Evolutionary conservation across 768 basidiomycete species (phyloP).

Genomic region (Ramaria rubella): DNA sequence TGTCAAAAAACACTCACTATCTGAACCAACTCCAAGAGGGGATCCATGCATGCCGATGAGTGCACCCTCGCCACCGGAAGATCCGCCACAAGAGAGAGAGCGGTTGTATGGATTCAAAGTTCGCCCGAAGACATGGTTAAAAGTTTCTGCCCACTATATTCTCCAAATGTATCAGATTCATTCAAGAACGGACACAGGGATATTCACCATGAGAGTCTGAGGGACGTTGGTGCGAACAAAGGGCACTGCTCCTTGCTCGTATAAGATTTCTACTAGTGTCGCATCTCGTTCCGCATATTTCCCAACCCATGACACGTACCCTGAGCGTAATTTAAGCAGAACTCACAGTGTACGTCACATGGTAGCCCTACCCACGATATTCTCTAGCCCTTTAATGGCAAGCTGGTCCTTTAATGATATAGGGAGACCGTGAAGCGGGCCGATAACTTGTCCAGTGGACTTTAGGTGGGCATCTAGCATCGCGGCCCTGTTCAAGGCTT

Average conservation of each 20-base stretch:
- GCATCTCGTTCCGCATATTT: slow-evolving; percentile 51
- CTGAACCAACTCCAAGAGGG: slow-evolving; percentile 65
- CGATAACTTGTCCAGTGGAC: slow-evolving; percentile 58
- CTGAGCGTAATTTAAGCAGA: slow-evolving; percentile 23
- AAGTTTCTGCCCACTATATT: slow-evolving; percentile 65
- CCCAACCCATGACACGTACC: slow-evolving; percentile 70
- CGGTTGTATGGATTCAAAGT: slow-evolving; percentile 74
- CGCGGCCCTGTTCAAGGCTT: slow-evolving; percentile 55
- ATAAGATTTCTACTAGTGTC: slow-evolving; percentile 57
- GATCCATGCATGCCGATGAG: slow-evolving; percentile 51
- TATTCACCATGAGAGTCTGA: slow-evolving; percentile 62
- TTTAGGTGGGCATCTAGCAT: slow-evolving; percentile 59
- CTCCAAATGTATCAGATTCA: background rate
- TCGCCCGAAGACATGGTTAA: slow-evolving; percentile 72
- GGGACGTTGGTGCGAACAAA: slow-evolving; percentile 74
- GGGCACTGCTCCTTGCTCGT: slow-evolving; percentile 59
- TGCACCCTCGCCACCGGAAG: slow-evolving; percentile 83
- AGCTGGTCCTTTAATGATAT: slow-evolving; percentile 74
- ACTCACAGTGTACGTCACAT: background rate
- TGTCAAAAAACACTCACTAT: slow-evolving; percentile 27
- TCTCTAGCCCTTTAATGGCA: slow-evolving; percentile 59
- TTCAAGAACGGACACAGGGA: background rate
- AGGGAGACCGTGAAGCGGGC: slow-evolving; percentile 71
- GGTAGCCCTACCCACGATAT: slow-evolving; percentile 48
- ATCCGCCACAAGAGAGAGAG: slow-evolving; percentile 67